phyloP scores from a whole-genome alignment of 2,329 filamentous ascomycete species.

The Zasmidium cellare region DNA sequence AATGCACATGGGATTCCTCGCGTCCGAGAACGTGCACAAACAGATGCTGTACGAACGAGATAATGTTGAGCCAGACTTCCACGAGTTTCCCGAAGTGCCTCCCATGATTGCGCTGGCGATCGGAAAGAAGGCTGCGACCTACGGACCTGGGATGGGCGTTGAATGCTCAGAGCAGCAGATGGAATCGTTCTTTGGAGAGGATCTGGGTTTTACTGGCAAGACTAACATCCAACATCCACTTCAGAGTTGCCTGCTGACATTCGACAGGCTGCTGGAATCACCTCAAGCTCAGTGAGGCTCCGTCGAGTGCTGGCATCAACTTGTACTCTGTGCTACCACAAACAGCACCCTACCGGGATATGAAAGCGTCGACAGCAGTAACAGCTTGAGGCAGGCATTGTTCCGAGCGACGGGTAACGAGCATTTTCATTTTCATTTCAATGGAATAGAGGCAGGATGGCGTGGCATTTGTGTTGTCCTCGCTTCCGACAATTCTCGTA shows the following conservation, averaged over 20 bases:
- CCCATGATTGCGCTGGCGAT: constrained; percentile 18
- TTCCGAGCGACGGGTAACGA: too few species aligned
- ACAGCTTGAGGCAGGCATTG: too few species aligned
- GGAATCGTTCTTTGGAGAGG: constrained; percentile 14
- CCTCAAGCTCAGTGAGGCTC: constrained; percentile 10
- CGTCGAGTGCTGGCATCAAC: not conserved
- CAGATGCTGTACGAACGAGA: constrained; percentile 51
- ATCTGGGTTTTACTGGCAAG: constrained; percentile 15
- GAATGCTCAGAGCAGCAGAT: constrained; percentile 13
- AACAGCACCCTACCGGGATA: constrained; percentile 2
- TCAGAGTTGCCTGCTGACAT: not conserved
- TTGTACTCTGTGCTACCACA: constrained; percentile 5
- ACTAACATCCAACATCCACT: not conserved
- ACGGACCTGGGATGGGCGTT: constrained; percentile 9
- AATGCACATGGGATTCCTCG: constrained; percentile 70
- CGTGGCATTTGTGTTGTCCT: too few species aligned
- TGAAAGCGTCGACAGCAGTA: not conserved
- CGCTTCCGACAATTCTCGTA: too few species aligned
- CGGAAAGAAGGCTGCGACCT: constrained; percentile 16
- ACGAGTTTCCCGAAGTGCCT: constrained; percentile 9
- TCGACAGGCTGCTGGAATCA: constrained; percentile 14
- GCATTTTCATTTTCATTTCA: too few species aligned
- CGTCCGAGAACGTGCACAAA: constrained; percentile 68
- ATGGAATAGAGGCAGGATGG: too few species aligned
- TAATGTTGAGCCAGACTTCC: constrained; percentile 4